Percentiles rank a stretch among this genome's conserved stretches.
Conservation (phyloP, 2,329 filamentous ascomycete species). For the Neopestalotiopsis rosae region DNA sequence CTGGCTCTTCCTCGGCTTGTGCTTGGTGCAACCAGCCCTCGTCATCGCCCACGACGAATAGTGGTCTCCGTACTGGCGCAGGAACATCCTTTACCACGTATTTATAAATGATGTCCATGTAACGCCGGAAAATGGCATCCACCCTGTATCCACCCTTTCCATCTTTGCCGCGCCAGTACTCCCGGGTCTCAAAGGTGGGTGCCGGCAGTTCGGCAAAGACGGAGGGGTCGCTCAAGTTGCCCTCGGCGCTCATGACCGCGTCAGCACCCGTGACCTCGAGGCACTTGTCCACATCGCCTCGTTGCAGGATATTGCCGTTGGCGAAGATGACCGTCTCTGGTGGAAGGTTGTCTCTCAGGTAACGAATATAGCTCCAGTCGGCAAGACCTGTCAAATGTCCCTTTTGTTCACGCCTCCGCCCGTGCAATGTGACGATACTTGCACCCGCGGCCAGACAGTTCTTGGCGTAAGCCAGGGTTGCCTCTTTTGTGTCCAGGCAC, state of each 20-base stretch:
- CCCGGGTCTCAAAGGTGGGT: conserved; percentile 68
- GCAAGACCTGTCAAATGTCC: conserved; percentile 93
- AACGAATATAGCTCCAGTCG: conserved; percentile 87
- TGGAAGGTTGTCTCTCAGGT: conserved; percentile 82
- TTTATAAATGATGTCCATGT: conserved; percentile 87
- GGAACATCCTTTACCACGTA: conserved; percentile 72
- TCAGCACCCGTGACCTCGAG: conserved; percentile 86
- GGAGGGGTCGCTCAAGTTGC: conserved; percentile 88
- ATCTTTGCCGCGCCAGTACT: conserved; percentile 85
- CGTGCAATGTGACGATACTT: conserved; percentile 92
- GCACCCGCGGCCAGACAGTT: conserved; percentile 88
- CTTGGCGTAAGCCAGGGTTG: conserved; percentile 85
- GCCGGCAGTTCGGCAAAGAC: conserved; percentile 78
- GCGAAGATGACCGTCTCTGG: conserved; percentile 92
- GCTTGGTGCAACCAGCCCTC: conserved; percentile 49
- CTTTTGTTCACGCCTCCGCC: conserved; percentile 87
- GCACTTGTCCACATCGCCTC: conserved; percentile 78
- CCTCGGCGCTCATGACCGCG: conserved; percentile 94
- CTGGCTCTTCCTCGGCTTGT: conserved; percentile 33
- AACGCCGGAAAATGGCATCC: conserved; percentile 85
- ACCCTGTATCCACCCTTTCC: conserved; percentile 86
- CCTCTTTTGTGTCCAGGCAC: conserved; percentile 83
- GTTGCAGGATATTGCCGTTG: conserved; percentile 90
- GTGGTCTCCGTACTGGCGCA: conserved; percentile 66
- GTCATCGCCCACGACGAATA: conserved; percentile 72